Conservation (phyloP, 768 basidiomycete species). For the Dacryopinax spathularia region DNA sequence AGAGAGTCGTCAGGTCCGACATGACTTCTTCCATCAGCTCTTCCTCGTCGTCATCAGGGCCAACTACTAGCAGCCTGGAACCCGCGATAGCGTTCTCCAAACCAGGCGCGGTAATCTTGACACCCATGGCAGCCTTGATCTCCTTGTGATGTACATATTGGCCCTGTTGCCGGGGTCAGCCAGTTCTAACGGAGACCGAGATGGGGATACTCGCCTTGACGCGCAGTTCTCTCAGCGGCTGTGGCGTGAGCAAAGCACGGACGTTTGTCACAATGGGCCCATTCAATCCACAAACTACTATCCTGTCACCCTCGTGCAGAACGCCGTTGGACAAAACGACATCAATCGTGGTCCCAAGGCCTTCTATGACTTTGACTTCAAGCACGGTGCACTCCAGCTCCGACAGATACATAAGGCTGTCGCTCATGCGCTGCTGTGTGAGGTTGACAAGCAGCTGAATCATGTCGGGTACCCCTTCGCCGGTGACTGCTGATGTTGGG, state of each 20-base stretch:
- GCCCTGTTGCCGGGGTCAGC: too few relatives aligned
- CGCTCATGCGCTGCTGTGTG: slow-evolving; percentile 95
- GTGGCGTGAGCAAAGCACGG: slow-evolving; percentile 86
- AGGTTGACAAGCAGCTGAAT: slow-evolving; percentile 95
- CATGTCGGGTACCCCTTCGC: slow-evolving; percentile 98
- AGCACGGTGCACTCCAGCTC: slow-evolving; percentile 96
- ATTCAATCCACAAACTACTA: slow-evolving; percentile 92
- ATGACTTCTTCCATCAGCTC: slow-evolving; percentile 89
- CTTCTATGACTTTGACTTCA: slow-evolving; percentile 97
- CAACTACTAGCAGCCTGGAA: slow-evolving; percentile 79
- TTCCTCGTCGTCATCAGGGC: slow-evolving; percentile 94
- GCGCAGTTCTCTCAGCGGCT: slow-evolving; percentile 87
- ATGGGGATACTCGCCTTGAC: slow-evolving; percentile 54
- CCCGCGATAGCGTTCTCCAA: slow-evolving; percentile 97
- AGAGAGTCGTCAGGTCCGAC: slow-evolving; percentile 79
- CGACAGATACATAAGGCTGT: slow-evolving; percentile 92
- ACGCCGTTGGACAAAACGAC: slow-evolving; percentile 92
- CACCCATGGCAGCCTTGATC: slow-evolving; percentile 90
- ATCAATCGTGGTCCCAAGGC: slow-evolving; percentile 94
- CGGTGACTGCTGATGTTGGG: slow-evolving; percentile 94
- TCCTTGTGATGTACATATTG: slow-evolving; percentile 92
- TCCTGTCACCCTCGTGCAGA: slow-evolving; percentile 78
- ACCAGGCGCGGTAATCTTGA: slow-evolving; percentile 89
- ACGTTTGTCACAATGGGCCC: slow-evolving; percentile 94
- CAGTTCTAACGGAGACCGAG: too few relatives aligned